Conservation (phyloP, 176 grass and related monocot genomes). For the Bothriochloa decipiens region DNA sequence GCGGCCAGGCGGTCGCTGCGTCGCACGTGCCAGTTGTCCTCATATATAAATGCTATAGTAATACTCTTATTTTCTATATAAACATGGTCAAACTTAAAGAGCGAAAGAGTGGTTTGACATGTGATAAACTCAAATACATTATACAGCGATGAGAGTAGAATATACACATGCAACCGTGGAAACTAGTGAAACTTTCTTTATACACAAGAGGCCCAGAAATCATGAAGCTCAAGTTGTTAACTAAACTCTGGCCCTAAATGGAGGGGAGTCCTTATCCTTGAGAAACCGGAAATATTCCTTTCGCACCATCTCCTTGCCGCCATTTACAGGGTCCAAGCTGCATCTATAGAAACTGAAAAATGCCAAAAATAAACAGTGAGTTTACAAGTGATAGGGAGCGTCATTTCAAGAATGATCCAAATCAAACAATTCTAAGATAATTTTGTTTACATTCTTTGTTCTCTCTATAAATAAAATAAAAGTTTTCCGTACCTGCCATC, state of each 20-base stretch:
- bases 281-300: constrained; percentile 60
- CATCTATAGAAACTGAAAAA: constrained; percentile 68
- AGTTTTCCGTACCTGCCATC: constrained; percentile 64
- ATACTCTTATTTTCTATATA: too few species aligned
- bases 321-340: constrained; percentile 68
- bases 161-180: neutral
- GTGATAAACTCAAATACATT: neutral
- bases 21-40: too few species aligned
- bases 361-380: constrained; percentile 17
- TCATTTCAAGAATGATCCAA: neutral
- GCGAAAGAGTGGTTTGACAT: too few species aligned
- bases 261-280: constrained; percentile 30
- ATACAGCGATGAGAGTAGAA: too few species aligned
- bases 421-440: neutral
- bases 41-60: too few species aligned
- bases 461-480: neutral
- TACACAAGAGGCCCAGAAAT: neutral
- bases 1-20: too few species aligned
- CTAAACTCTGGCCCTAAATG: neutral
- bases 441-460: neutral
- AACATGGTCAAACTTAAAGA: too few species aligned
- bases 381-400: neutral
- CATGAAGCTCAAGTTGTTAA: constrained; percentile 14
- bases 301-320: constrained; percentile 61
- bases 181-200: neutral